A percentile compares a stretch with the other conserved stretches of the same genome.
Evolutionary conservation across 129 eudicot species (phyloP).

Genomic region (Tanacetum coccineum): DNA sequence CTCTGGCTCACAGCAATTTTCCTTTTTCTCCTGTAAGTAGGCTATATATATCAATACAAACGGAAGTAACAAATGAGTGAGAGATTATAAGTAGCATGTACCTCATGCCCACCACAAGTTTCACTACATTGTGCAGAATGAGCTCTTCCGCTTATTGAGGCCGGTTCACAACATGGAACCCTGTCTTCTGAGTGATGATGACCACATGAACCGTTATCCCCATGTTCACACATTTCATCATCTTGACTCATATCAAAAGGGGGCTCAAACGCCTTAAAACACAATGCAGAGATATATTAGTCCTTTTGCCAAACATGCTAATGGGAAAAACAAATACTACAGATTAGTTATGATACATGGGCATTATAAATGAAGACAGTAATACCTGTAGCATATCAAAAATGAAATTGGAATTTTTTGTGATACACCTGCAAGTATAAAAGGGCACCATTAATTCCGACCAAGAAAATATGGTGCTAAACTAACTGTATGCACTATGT

Average conservation of each 20-base stretch:
- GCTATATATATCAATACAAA: conserved; percentile 31
- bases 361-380: too few species aligned
- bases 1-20: conserved; percentile 29
- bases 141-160: conserved; percentile 34
- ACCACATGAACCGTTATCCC: conserved; percentile 37
- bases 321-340: conserved; percentile 1
- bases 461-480: conserved; percentile 11
- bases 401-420: conserved; percentile 61
- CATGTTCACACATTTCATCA: conserved; percentile 39
- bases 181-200: conserved; percentile 34
- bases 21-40: conserved; percentile 46
- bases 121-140: conserved; percentile 29
- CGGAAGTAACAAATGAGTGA: conserved; percentile 15
- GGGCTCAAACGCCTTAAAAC: conserved; percentile 86
- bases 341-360: neutral
- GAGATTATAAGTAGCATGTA: conserved; percentile 13
- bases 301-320: neutral
- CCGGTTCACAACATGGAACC: conserved; percentile 39
- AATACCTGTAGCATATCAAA: conserved; percentile 69
- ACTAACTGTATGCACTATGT: neutral
- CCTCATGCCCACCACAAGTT: conserved; percentile 28
- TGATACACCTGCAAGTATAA: conserved; percentile 64
- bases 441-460: conserved; percentile 18
- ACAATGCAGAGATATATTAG: conserved; percentile 6
- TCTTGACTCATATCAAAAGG: conserved; percentile 89